Conservation (phyloP, 2,329 filamentous ascomycete species). For the Daldinia sp. region DNA sequence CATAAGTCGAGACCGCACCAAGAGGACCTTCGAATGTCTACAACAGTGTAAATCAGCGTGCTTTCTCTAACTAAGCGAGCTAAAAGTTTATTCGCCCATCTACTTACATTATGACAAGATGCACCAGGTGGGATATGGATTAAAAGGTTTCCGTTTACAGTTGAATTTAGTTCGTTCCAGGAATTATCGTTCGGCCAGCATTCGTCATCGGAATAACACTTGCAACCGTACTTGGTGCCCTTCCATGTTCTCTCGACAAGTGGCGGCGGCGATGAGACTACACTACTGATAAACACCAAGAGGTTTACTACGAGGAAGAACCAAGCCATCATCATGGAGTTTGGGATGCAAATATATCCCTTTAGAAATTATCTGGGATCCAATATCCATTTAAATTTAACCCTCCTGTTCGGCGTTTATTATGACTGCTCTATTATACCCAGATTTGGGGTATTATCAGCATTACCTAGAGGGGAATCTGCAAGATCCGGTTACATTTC, state of each 20-base stretch:
- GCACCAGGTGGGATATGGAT: constrained; percentile 51
- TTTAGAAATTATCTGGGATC: neutral
- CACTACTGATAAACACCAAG: constrained; percentile 24
- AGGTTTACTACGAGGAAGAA: constrained; percentile 25
- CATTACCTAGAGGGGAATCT: constrained; percentile 3
- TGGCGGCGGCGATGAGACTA: constrained; percentile 18
- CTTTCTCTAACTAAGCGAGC: neutral
- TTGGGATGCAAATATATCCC: neutral
- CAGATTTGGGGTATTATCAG: constrained; percentile 24
- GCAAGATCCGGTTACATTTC: constrained; percentile 14
- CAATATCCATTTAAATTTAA: constrained; percentile 19
- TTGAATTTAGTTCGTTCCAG: constrained; percentile 53
- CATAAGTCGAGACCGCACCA: constrained; percentile 53
- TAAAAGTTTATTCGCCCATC: neutral
- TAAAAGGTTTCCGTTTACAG: constrained; percentile 53
- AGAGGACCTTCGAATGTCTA: constrained; percentile 54
- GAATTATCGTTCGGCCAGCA: constrained; percentile 50
- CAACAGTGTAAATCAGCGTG: constrained; percentile 12
- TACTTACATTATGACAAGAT: constrained; percentile 53
- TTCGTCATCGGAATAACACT: constrained; percentile 50
- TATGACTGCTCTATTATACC: constrained; percentile 15
- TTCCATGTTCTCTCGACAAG: constrained; percentile 47
- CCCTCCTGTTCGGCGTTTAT: neutral
- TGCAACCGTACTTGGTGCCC: constrained; percentile 49
- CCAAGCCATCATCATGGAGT: constrained; percentile 30